A percentile compares a stretch with the other conserved stretches of the same genome.
Conservation (phyloP, 2,329 filamentous ascomycete genomes). For the Xylariaceae sp. region DNA sequence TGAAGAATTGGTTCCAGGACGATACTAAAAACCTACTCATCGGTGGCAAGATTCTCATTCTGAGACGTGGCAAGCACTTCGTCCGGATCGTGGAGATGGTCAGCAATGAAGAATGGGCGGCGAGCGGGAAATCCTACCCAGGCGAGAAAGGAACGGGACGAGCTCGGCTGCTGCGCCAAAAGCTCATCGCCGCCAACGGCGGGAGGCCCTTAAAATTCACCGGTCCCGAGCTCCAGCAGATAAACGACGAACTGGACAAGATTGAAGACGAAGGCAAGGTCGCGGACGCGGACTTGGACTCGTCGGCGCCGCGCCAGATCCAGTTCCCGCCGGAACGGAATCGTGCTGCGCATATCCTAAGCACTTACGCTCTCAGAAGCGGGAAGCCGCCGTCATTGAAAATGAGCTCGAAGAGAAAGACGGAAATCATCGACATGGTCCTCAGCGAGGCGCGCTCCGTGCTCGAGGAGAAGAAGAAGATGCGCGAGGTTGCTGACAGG, state of each 20-base stretch:
- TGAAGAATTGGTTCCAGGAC: slow-evolving; percentile 55
- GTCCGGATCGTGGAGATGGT: slow-evolving; percentile 58
- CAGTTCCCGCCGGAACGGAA: slow-evolving; percentile 15
- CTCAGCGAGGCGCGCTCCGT: slow-evolving; percentile 2
- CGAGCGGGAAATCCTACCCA: slow-evolving; percentile 48
- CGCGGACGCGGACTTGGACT: slow-evolving; percentile 36
- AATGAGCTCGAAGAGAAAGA: slow-evolving; percentile 17
- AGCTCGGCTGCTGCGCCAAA: slow-evolving; percentile 41
- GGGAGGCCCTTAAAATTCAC: slow-evolving; percentile 6
- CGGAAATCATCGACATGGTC: slow-evolving; percentile 23
- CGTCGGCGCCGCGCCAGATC: slow-evolving; percentile 5
- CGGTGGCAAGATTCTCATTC: slow-evolving; percentile 53
- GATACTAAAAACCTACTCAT: slow-evolving; percentile 60
- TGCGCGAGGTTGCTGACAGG: neutral
- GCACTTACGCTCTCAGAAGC: neutral
- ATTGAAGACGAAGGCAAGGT: slow-evolving; percentile 12
- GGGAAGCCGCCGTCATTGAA: neutral
- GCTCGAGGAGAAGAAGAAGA: slow-evolving; percentile 2
- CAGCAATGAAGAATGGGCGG: slow-evolving; percentile 50
- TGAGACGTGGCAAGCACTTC: slow-evolving; percentile 62
- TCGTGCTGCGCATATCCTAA: slow-evolving; percentile 20
- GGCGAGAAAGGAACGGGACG: slow-evolving; percentile 50
- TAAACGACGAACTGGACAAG: slow-evolving; percentile 16
- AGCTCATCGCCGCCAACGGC: slow-evolving; percentile 13
- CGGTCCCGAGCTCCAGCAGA: slow-evolving; percentile 5